Evolutionary conservation across 202 grass and related monocot genomes (phyloP), one percentile per base, ranked within the genome.

Genomic region (Thinopyrum obtusiflorum): DNA sequence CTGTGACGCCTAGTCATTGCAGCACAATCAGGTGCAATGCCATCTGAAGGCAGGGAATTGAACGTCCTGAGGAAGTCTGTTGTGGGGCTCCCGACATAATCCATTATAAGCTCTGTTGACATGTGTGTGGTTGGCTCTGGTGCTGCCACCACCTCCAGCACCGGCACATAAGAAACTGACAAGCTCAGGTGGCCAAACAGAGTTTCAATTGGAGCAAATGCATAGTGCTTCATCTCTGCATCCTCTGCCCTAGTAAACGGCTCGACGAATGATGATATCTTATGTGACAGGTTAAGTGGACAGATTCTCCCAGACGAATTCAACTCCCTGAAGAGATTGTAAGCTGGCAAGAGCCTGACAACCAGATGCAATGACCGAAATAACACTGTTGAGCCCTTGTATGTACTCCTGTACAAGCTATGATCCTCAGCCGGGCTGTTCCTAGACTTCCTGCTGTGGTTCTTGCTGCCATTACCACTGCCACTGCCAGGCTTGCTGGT

Each of bases 21-120:
- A 80, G 76, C 64, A 80, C 60, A 81, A 61, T 73, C 15, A 77
- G 85, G 77, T 80, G 83, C 49, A 81, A 84, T 80, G n/a, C 82
- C 80, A 47, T 76, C 88, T 37, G 88, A 81, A 86, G 95, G 89
- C 15, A 98, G 86, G 35, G 88, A 90, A 79, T 80, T 89, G 36
- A 98, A 86, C 66, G 86, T 82, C 70, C 88, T 90, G 37, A 91
- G 73, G 13, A 92, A 91, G 47, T 92, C 89, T 24, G 93, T 98
- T n/a, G 73, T 92, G 39, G 95, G 93, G 68, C 93, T 98, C 46
- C 91, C 93, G 37, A 98, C 89, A 5, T 98, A 98, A 83, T 95
- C 93, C 55, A 39, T 73, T 90, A 98, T 98, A 83, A 98, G 77
- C 81, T 91, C 89, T 9, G 84, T 62, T 26, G 84, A 85, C 80